Conservation (phyloP, 345 rosid genomes). For the Camelina hispida region DNA sequence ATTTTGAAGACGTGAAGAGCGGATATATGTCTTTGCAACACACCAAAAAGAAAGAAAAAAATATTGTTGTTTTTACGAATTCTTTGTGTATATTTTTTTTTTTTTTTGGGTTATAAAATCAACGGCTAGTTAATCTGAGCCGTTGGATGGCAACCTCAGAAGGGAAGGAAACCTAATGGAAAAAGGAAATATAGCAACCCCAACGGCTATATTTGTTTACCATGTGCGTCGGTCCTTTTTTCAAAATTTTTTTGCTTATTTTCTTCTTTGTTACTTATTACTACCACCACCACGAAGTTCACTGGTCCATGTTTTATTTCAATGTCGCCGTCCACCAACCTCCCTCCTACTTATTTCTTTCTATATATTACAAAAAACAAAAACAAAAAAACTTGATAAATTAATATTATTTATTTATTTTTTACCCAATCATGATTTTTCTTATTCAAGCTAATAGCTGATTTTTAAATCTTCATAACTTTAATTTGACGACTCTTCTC, state of each 20-base stretch:
- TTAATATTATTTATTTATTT: background rate
- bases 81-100: background rate
- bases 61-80: constrained; percentile 1
- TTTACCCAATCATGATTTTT: background rate
- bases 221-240: constrained; percentile 47
- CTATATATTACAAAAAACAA: too few relatives aligned
- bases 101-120: constrained; percentile 47
- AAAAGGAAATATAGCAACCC: constrained; percentile 23
- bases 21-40: constrained; percentile 64
- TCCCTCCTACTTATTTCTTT: background rate
- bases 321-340: constrained; percentile 40
- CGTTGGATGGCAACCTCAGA: constrained; percentile 53
- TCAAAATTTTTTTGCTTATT: constrained; percentile 30
- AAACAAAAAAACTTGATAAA: background rate
- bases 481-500: constrained; percentile 19
- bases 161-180: constrained; percentile 24
- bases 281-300: background rate
- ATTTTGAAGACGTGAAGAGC: constrained; percentile 52
- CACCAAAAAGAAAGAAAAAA: background rate
- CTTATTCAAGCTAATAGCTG: background rate
- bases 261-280: constrained; percentile 28
- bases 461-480: background rate
- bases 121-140: constrained; percentile 79
- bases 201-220: constrained; percentile 54
- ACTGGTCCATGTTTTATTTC: constrained; percentile 28